Base-by-base conservation (phyloP, 805 yeast genomes). In the Metschnikowia vanudenii region DNA sequence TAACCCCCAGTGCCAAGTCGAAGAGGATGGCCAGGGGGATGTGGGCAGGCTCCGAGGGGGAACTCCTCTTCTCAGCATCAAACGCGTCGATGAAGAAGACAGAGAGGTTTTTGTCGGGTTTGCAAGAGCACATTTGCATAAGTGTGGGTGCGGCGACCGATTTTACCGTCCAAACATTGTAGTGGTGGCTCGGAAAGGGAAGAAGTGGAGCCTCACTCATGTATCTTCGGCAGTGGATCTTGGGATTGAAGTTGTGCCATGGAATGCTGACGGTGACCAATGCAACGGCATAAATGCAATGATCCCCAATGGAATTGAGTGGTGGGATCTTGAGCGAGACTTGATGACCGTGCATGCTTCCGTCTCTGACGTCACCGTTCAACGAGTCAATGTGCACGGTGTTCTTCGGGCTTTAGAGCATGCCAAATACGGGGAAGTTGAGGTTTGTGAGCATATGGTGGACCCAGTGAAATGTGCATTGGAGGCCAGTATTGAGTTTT, bases 21-120 rank as follows among this genome's bases (percentile, higher is more conserved):
- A 24, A 5, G 20, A 35, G 17, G 26, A 14, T 32, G 19, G 46
- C 37, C 14, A 17, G 3, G n/a, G 10, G 4, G 22, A 31, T 1
- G 54, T 61, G 13, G 66, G 69, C 0, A 50, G 47, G 39, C 36
- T 58, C 39, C 39, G 58, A 38, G 45, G 69, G 14, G 69, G 69
- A 2, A 56, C 59, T 39, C 43, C 49, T 43, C 39, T 50, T 14
- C 46, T 61, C 31, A 47, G 49, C 28, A n/a, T 51, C 9, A 46
- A 47, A 10, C 24, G 17, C 26, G 11, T 19, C 24, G 7, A 17
- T 35, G 36, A 28, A 17, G 29, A 39, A 18, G 62, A 59, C 18
- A 54, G 70, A 33, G 75, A 74, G 49, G 60, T 75, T 40, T 76
- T 76, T 72, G 58, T 75, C 22, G 78, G 77, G 0, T 69, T 75